Evolutionary conservation across 768 basidiomycete species (phyloP).

Genomic region (Hericium alpestre): DNA sequence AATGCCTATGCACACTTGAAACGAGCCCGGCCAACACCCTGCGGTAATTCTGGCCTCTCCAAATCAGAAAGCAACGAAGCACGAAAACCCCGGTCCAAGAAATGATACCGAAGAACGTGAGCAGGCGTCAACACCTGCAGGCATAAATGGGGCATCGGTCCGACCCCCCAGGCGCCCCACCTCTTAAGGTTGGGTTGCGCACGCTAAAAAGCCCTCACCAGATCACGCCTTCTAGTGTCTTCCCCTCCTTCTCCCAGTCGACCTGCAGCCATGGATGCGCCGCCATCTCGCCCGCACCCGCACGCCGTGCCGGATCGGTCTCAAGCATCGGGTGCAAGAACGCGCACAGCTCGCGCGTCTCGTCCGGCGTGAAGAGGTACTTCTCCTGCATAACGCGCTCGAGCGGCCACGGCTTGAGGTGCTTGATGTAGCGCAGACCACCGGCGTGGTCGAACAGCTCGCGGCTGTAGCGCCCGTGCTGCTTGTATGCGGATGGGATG

Average conservation of each 20-base stretch:
- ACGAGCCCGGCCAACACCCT: too few relatives aligned
- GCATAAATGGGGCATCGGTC: neutral
- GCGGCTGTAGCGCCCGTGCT: conserved; percentile 74
- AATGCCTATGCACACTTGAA: neutral
- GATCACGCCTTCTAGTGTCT: conserved; percentile 17
- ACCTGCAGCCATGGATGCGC: conserved; percentile 63
- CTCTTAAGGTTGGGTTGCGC: neutral
- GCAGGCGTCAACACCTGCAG: neutral
- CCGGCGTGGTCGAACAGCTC: conserved; percentile 73
- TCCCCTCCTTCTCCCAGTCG: conserved; percentile 20
- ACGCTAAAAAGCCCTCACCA: conserved; percentile 18
- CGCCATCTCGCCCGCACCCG: conserved; percentile 62
- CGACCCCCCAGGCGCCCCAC: neutral
- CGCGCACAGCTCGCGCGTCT: conserved; percentile 47
- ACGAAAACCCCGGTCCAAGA: neutral
- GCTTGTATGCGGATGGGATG: conserved; percentile 59
- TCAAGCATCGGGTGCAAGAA: conserved; percentile 73
- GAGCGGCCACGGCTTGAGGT: conserved; percentile 73
- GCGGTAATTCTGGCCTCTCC: too few relatives aligned
- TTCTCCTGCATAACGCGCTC: conserved; percentile 83
- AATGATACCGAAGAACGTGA: neutral
- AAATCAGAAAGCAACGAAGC: too few relatives aligned
- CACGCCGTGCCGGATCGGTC: conserved; percentile 57
- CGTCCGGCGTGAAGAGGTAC: conserved; percentile 56
- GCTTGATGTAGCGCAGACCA: conserved; percentile 59